Conservation (phyloP, 495 filamentous ascomycete species). For the Aspergillus steynii region DNA sequence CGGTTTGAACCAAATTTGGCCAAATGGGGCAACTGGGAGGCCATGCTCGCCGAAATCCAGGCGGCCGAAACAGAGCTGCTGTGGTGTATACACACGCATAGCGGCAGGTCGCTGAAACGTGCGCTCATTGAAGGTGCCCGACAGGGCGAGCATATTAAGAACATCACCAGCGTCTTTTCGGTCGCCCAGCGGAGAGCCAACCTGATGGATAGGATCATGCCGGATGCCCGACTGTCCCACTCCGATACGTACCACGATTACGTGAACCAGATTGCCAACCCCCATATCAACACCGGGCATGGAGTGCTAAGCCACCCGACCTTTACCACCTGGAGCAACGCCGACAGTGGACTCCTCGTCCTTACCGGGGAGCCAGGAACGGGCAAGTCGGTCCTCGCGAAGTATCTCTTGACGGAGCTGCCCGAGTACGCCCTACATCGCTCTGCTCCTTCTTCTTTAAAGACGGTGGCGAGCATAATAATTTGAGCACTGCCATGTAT, state of each 20-base stretch:
- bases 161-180: not conserved
- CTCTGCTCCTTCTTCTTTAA: conserved; percentile 43
- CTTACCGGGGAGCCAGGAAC: conserved; percentile 29
- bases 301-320: conserved; percentile 2
- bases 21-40: conserved; percentile 12
- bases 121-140: conserved; percentile 1
- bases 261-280: conserved; percentile 5
- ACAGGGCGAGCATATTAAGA: not conserved
- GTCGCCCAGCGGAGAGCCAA: not conserved
- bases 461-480: conserved; percentile 26
- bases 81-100: not conserved
- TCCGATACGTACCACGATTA: conserved; percentile 1
- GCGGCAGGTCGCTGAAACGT: conserved; percentile 1
- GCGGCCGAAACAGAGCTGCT: not conserved
- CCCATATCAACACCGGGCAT: conserved; percentile 1
- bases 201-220: conserved; percentile 6
- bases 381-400: conserved; percentile 36
- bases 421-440: not conserved
- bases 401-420: conserved; percentile 22
- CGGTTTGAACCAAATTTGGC: not conserved
- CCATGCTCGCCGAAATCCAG: not conserved
- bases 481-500: conserved; percentile 21
- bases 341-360: conserved; percentile 1
- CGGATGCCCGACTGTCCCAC: not conserved
- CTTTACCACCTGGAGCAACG: not conserved